Evolutionary conservation across 177 flowering plant species (phyloP).

Genomic region (Vitis hybrid): DNA sequence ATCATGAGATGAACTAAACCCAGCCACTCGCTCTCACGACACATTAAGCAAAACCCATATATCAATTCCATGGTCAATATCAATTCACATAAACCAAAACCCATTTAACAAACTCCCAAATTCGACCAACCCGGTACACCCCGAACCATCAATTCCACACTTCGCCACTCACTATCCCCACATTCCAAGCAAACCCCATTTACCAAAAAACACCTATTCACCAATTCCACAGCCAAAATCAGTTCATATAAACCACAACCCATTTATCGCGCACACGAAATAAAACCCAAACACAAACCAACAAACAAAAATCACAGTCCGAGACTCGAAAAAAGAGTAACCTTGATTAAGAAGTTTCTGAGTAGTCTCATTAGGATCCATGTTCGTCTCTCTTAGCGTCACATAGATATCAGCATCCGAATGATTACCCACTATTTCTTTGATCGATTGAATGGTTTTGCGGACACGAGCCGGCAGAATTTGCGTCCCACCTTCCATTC

Average conservation of each 20-base stretch:
- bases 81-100: too few relatives aligned
- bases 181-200: too few relatives aligned
- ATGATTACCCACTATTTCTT: slow-evolving; percentile 78
- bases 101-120: too few relatives aligned
- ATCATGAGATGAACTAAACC: too few relatives aligned
- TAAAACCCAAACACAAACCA: background rate
- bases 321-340: slow-evolving; percentile 10
- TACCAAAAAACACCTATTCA: background rate
- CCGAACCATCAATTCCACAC: too few relatives aligned
- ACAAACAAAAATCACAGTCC: background rate
- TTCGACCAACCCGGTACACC: too few relatives aligned
- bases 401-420: slow-evolving; percentile 80
- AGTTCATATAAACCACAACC: background rate
- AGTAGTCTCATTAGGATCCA: slow-evolving; percentile 88
- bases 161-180: too few relatives aligned
- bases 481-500: slow-evolving; percentile 47
- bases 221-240: background rate
- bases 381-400: slow-evolving; percentile 70
- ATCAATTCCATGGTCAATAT: too few relatives aligned
- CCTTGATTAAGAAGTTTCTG: slow-evolving; percentile 89
- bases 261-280: background rate
- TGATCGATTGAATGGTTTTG: slow-evolving; percentile 69
- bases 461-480: slow-evolving; percentile 42
- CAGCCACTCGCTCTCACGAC: too few relatives aligned
- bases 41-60: too few relatives aligned